Percentiles rank a stretch among this genome's conserved stretches.
Evolutionary conservation across 2,329 filamentous ascomycete genomes (phyloP).

Genomic region (Talaromyces sp.): DNA sequence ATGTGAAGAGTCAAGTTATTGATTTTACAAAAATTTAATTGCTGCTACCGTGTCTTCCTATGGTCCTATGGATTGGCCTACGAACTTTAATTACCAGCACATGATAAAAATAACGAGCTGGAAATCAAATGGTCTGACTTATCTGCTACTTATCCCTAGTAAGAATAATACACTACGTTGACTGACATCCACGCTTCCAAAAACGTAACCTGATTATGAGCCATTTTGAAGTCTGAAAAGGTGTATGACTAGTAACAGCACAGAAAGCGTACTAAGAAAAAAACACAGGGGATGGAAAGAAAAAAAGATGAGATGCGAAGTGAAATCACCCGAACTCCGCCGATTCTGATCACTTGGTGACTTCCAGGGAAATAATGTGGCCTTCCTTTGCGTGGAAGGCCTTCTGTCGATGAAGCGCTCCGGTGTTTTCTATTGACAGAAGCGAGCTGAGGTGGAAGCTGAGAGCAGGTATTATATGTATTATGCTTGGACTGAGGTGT

Average conservation of each 20-base stretch:
- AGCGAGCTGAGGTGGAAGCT: conserved; percentile 10
- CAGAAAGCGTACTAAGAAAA: conserved; percentile 2
- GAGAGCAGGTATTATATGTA: conserved; percentile 19
- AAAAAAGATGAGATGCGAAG: conserved; percentile 8
- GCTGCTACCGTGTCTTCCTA: too few relatives aligned
- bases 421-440: conserved; percentile 12
- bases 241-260: conserved; percentile 8
- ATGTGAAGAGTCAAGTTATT: too few relatives aligned
- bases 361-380: conserved; percentile 11
- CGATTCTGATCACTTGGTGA: conserved; percentile 12
- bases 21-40: too few relatives aligned
- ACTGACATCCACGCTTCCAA: background rate
- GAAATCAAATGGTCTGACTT: background rate
- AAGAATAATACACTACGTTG: background rate
- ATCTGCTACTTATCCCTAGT: background rate
- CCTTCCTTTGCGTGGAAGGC: conserved; percentile 4
- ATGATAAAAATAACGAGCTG: background rate
- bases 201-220: conserved; percentile 13
- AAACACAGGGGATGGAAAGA: background rate
- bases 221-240: conserved; percentile 13
- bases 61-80: too few relatives aligned
- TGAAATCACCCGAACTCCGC: conserved; percentile 16
- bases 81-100: background rate
- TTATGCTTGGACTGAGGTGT: conserved; percentile 16
- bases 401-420: conserved; percentile 14